phyloP scores from a whole-genome alignment of 768 basidiomycete genomes.

The Sutorius australiensis region DNA sequence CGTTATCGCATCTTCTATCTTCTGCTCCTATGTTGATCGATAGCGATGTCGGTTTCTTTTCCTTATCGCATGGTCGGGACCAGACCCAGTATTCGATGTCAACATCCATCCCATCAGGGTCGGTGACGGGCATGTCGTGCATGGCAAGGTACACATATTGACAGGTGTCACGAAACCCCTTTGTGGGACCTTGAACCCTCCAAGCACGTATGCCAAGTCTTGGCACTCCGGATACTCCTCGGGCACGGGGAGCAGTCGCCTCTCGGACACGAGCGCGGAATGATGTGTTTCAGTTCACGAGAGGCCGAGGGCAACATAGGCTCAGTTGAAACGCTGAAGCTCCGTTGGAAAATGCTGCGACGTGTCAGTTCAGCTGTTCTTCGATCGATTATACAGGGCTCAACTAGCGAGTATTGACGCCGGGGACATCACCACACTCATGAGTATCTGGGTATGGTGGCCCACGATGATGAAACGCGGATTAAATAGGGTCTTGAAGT shows the following conservation, averaged over 20 bases:
- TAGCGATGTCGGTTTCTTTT: too few species aligned
- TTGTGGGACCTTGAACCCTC: not conserved
- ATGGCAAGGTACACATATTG: not conserved
- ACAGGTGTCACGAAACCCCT: not conserved
- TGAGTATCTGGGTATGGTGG: too few species aligned
- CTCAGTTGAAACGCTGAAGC: not conserved
- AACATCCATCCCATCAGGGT: too few species aligned
- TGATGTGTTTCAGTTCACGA: not conserved
- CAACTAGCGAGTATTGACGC: not conserved
- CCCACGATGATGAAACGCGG: too few species aligned
- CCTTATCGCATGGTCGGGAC: not conserved
- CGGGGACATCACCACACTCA: too few species aligned
- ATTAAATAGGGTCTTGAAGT: too few species aligned
- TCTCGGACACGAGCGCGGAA: too few species aligned
- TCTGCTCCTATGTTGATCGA: not conserved
- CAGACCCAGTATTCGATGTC: too few species aligned
- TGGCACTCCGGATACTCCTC: too few species aligned
- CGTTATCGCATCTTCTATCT: not conserved
- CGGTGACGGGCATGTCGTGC: not conserved
- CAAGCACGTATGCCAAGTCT: too few species aligned
- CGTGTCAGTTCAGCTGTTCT: not conserved
- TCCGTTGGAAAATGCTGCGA: not conserved
- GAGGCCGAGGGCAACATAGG: not conserved
- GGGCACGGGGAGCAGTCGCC: too few species aligned
- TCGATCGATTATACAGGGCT: not conserved